Conservation (phyloP, 495 filamentous ascomycete genomes). For the Penicillium cinerascens region DNA sequence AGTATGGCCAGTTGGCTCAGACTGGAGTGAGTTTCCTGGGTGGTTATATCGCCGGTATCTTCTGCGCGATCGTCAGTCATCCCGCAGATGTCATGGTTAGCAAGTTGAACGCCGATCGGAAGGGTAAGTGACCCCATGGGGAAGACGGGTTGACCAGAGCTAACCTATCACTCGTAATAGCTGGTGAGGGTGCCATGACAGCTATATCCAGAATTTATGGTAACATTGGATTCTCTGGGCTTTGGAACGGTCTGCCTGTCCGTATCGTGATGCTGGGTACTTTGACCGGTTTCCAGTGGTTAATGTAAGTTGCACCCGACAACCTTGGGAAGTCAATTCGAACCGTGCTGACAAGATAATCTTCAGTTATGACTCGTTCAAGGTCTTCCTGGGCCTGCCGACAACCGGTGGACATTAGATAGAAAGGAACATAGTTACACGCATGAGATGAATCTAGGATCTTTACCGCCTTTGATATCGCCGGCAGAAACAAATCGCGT, state of each 20-base stretch:
- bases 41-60: conserved; percentile 70
- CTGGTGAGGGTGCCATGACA: conserved; percentile 59
- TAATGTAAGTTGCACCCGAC: conserved; percentile 48
- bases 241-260: conserved; percentile 68
- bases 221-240: conserved; percentile 66
- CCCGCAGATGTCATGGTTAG: conserved; percentile 72
- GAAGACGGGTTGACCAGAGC: background rate
- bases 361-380: conserved; percentile 66
- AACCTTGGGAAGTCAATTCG: background rate
- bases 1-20: conserved; percentile 58
- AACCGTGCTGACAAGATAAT: background rate
- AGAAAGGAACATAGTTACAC: background rate
- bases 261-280: conserved; percentile 64
- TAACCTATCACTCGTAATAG: conserved; percentile 22
- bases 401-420: conserved; percentile 59
- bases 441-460: background rate
- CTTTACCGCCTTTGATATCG: conserved; percentile 20
- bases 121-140: conserved; percentile 41
- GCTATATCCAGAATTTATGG: conserved; percentile 65
- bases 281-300: conserved; percentile 70
- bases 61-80: conserved; percentile 62
- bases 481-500: conserved; percentile 27
- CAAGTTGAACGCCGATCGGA: conserved; percentile 63
- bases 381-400: conserved; percentile 66
- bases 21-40: conserved; percentile 67